Evolutionary conservation across 2,329 filamentous ascomycete species (phyloP), one percentile per base, ranked within the genome.

Genomic region (Fusarium illudens): DNA sequence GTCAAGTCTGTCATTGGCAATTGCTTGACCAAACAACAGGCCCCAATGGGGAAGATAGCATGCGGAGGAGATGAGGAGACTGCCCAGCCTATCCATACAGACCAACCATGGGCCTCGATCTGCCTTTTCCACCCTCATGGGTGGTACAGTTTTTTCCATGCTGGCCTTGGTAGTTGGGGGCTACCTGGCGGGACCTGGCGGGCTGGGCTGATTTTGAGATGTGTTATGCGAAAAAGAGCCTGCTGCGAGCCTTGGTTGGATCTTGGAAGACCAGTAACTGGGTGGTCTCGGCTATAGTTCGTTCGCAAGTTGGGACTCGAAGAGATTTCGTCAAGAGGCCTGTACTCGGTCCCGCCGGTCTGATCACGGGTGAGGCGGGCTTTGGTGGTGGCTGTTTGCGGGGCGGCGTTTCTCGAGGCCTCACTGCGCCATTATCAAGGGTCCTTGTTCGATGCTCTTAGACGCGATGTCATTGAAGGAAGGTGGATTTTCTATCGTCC

Each of bases 11-110:
- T 46, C 53, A 67, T 70, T 70, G 63, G 66, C 22, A 55, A 53
- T 36, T 33, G 44, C 19, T 64, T 34, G 20, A 44, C 59, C 59
- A 64, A 58, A 67, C 51, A 64, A 30, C 52, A 61, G 36, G 15
- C 49, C 22, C 22, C 20, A 22, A 32, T 60, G 48, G n/a, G 32
- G 33, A 39, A 33, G 19, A 51, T 15, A 54, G 32, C 49, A 46
- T 55, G 33, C 54, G 42, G 20, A 54, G 42, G 64, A 58, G 48
- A 64, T 70, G 59, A 64, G 33, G 49, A 70, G 42, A 36, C 19
- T 8, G 27, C n/a, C 32, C 33, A 27, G 51, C 22, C 39, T 57
- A 34, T 53, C 20, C 22, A 54, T 15, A 17, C 19, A 67, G 50
- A 42, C 59, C 54, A 67, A 53, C 52, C 55, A 37, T 60, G 10